Base-by-base conservation (phyloP, 192 early-diverging fungal species). In the Entomortierella beljakovae region DNA sequence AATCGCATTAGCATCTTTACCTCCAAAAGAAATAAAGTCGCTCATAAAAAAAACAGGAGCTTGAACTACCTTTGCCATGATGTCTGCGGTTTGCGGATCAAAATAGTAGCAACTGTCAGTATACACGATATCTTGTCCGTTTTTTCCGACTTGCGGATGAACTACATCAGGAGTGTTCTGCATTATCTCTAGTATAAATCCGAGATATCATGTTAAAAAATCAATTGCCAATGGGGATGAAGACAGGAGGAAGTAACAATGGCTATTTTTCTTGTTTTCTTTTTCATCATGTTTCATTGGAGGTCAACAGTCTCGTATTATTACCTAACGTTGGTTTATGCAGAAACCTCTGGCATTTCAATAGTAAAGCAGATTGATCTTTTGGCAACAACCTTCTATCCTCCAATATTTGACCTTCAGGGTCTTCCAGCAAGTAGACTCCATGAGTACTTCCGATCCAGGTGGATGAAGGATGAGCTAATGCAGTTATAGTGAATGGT, bases 91-190 rank as follows among this genome's bases (percentile, higher is more conserved):
- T 18, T 43, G 50, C 62, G 81, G 80, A 68, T 83, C 80, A 61
- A 81, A 81, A 64, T 77, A 83, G 53, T 81, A 83, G 23, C 69
- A 70, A 22, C 81, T 80, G 58, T 83, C 81, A 3, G 81, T 83
- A 29, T 83, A 83, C 6, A 83, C 81, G 31, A 63, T 49, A 20
- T 69, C 80, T 0, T 57, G 26, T 28, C n/a, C 22, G 18, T 23
- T 26, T 13, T 54, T 20, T 8, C 35, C 3, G 3, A 28, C 2
- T 28, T 13, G 38, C 20, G 16, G 11, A 51, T 64, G 51, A 16
- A 69, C 64, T 20, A 72, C 46, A 0, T 32, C 31, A 5, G 70
- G 46, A 18, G 56, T 64, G 13, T 38, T 60, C 13, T 43, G 28
- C 74, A 77, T 77, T 28, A 42, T 16, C 6, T 69, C 65, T 69